phyloP scores from a whole-genome alignment of 768 basidiomycete species.

The Phylloporus sp. region DNA sequence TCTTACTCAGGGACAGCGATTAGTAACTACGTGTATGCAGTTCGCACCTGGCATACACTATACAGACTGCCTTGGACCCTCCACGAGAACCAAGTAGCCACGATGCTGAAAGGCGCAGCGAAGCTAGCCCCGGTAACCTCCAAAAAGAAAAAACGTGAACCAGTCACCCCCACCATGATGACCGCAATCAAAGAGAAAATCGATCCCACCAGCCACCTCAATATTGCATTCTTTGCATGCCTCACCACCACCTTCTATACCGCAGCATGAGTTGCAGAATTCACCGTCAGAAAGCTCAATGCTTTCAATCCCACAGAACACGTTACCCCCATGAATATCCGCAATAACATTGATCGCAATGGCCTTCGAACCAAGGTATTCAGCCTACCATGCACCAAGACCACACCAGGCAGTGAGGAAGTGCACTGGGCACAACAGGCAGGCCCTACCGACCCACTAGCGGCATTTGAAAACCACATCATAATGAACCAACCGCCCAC shows the following conservation, averaged over 20 bases:
- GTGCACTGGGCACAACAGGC: not conserved
- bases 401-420: not conserved
- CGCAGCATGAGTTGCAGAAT: not conserved
- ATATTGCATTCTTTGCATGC: not conserved
- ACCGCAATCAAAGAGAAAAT: not conserved
- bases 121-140: not conserved
- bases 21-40: not conserved
- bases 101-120: not conserved
- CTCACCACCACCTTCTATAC: not conserved
- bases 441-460: not conserved
- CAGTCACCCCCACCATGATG: not conserved
- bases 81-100: not conserved
- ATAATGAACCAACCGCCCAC: not conserved
- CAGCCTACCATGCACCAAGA: not conserved
- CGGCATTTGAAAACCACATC: not conserved
- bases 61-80: not conserved
- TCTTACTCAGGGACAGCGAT: not conserved
- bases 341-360: not conserved
- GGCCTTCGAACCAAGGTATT: not conserved
- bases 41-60: not conserved
- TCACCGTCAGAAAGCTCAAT: not conserved
- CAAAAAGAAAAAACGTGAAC: too few relatives aligned
- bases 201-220: not conserved
- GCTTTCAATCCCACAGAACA: not conserved
- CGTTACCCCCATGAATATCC: not conserved